Evolutionary conservation across 352 stramenopile species (phyloP).

Genomic region (Globisporangium iwayamae): DNA sequence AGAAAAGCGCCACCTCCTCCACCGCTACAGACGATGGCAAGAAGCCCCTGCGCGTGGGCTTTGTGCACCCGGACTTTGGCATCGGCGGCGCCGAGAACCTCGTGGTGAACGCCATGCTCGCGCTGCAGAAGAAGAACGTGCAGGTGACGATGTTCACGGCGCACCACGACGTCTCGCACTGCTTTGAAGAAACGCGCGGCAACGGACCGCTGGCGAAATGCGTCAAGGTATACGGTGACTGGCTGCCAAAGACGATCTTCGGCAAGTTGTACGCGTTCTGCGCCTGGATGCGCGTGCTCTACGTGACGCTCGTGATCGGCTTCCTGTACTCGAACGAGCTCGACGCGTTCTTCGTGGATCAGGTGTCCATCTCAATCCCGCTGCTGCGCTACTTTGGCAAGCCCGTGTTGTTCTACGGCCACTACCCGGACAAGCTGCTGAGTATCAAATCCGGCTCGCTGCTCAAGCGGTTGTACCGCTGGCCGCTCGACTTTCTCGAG

Average conservation of each 20-base stretch:
- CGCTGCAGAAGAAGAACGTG: constrained; percentile 77
- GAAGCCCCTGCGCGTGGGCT: constrained; percentile 77
- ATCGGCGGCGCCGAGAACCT: constrained; percentile 96
- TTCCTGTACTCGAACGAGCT: constrained; percentile 40
- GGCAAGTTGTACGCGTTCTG: constrained; percentile 91
- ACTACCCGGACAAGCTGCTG: constrained; percentile 98
- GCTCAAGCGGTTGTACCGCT: constrained; percentile 89
- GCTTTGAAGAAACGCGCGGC: constrained; percentile 92
- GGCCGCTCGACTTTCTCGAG: constrained; percentile 91
- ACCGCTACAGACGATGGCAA: not conserved
- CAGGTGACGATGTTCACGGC: constrained; percentile 94
- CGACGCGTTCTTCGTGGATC: constrained; percentile 80
- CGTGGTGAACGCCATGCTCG: constrained; percentile 89
- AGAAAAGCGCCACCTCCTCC: not conserved
- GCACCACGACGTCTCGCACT: constrained; percentile 93
- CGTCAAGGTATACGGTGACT: constrained; percentile 91
- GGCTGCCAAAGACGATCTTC: constrained; percentile 89
- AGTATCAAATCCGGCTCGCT: constrained; percentile 48
- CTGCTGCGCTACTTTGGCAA: constrained; percentile 69
- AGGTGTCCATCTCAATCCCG: constrained; percentile 77
- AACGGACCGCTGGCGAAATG: constrained; percentile 68
- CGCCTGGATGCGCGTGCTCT: constrained; percentile 92
- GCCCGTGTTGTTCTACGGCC: constrained; percentile 97
- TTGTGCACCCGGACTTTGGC: constrained; percentile 97
- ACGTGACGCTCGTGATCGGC: constrained; percentile 76